Evolutionary conservation across 1,139 yeast species (phyloP).

Genomic region (Suhomyces choctaworum): DNA sequence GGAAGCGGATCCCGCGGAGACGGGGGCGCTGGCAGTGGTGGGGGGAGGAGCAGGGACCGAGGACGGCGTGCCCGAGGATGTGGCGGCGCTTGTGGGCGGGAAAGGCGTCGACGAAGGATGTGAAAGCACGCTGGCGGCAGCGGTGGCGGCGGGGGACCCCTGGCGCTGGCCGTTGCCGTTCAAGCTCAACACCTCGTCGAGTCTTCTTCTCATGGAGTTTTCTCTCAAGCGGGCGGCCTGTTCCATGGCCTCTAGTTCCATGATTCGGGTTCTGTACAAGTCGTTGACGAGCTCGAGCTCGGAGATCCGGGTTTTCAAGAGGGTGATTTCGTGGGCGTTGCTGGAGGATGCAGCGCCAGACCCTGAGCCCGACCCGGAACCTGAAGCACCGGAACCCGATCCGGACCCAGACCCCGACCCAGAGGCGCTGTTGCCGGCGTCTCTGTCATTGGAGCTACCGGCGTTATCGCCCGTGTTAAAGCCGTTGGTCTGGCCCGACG

Average conservation of each 20-base stretch:
- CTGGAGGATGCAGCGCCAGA: conserved; percentile 10
- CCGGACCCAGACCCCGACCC: conserved; percentile 15
- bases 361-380: conserved; percentile 16
- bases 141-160: neutral
- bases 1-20: conserved; percentile 4
- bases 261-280: conserved; percentile 74
- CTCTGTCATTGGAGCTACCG: neutral
- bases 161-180: conserved; percentile 6
- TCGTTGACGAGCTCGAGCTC: conserved; percentile 91
- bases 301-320: conserved; percentile 72
- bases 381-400: conserved; percentile 13
- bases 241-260: conserved; percentile 77
- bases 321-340: conserved; percentile 45
- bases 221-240: conserved; percentile 57
- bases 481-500: conserved; percentile 16
- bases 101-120: conserved; percentile 5
- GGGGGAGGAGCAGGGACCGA: conserved; percentile 1
- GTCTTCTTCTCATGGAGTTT: conserved; percentile 46
- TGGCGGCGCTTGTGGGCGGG: conserved; percentile 3
- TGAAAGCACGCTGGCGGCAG: neutral
- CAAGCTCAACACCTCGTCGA: conserved; percentile 42
- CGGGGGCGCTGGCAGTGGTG: conserved; percentile 2
- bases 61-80: conserved; percentile 3
- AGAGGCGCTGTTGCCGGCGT: conserved; percentile 15
- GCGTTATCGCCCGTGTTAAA: conserved; percentile 2